These are phyloP conservation scores for Wickerhamiella vanderwaltii DNA, from an alignment of 805 yeast species.

Conservation along the genomic window DNA sequence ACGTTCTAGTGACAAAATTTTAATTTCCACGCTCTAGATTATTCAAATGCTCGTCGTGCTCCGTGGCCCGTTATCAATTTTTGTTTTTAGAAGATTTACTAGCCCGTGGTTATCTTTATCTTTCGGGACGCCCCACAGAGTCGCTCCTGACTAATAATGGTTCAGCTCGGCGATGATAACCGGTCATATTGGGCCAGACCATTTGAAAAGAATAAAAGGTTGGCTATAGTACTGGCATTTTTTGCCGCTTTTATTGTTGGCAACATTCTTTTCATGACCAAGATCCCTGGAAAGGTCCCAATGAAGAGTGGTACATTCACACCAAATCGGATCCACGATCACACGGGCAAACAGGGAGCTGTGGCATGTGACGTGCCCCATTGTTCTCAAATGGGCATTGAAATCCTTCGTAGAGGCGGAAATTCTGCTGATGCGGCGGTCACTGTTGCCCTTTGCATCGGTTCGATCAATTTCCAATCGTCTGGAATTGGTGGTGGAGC, in stretches of 20 bases:
- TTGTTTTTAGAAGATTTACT: too few species aligned
- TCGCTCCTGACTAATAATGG: too few species aligned
- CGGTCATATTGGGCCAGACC: not conserved
- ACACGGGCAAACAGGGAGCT: slow-evolving; percentile 36
- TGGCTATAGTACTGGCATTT: not conserved
- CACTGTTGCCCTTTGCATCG: slow-evolving; percentile 78
- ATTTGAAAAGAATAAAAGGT: slow-evolving; percentile 4
- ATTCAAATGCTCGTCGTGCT: too few species aligned
- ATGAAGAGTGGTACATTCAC: slow-evolving; percentile 17
- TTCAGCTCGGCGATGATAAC: slow-evolving; percentile 7
- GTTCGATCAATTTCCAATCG: slow-evolving; percentile 66
- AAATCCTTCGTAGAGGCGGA: slow-evolving; percentile 43
- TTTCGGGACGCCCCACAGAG: too few species aligned
- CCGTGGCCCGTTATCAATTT: too few species aligned
- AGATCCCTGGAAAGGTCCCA: slow-evolving; percentile 6
- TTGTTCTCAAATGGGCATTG: slow-evolving; percentile 53
- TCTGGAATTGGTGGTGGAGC: slow-evolving; percentile 95
- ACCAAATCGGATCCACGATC: slow-evolving; percentile 18
- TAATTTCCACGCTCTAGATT: too few species aligned
- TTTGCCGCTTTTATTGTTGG: slow-evolving; percentile 6
- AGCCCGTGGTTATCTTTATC: too few species aligned
- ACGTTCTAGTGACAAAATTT: too few species aligned
- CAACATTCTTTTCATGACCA: slow-evolving; percentile 4
- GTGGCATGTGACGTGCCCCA: slow-evolving; percentile 53
- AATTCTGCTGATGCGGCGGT: slow-evolving; percentile 92